Evolutionary conservation across 805 yeast species (phyloP).

Genomic region (Grigorovia humatica): DNA sequence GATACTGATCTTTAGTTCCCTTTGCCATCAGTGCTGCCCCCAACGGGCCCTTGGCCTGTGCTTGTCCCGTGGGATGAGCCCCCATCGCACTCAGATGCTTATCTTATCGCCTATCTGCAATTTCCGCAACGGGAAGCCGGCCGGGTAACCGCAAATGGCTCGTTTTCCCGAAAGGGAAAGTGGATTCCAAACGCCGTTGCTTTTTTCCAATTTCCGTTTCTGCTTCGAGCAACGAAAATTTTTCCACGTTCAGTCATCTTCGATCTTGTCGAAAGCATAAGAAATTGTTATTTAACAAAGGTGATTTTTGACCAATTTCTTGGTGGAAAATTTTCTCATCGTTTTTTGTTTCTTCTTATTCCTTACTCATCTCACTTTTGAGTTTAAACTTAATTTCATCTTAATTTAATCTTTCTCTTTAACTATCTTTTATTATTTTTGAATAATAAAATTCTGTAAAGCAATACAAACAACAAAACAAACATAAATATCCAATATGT

Average conservation of each 20-base stretch:
- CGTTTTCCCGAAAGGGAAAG: neutral
- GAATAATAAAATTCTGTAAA: neutral
- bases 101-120: neutral
- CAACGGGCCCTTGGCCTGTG: no score
- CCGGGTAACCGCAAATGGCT: neutral
- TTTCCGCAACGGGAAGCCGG: neutral
- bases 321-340: neutral
- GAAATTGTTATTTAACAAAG: neutral
- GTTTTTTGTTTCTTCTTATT: neutral
- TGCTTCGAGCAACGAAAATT: neutral
- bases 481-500: slow-evolving; percentile 41
- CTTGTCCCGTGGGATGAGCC: no score
- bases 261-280: no score
- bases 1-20: no score
- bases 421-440: neutral
- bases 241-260: neutral
- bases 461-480: neutral
- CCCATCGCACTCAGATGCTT: neutral
- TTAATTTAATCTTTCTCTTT: no score
- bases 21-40: no score
- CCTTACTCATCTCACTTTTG: neutral
- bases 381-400: neutral
- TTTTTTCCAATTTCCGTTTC: neutral
- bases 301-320: neutral
- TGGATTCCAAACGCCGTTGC: neutral